Evolutionary conservation across 2,329 filamentous ascomycete species (phyloP), one percentile per base, ranked within the genome.

Genomic region (Claviceps quebecensis): DNA sequence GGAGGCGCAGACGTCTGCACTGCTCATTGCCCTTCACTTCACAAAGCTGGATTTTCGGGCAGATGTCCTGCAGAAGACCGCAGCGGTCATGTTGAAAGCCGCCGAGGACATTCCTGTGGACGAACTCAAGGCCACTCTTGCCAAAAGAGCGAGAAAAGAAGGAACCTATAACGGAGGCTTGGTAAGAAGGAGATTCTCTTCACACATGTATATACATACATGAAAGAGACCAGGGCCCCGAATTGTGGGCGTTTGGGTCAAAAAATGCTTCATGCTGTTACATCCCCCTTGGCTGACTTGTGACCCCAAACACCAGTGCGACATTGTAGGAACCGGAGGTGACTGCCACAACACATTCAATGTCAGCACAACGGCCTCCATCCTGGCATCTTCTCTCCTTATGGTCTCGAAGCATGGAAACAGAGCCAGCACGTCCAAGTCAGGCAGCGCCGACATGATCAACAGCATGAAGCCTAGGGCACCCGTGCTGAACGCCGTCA

Each of bases 341-440:
- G 93, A 98, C 71, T 84, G 86, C 19, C 90, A 97, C 75, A 88
- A 95, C 67, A 98, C 93, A 37, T 98, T 95, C 80, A 98, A 98
- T 68, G 91, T 98, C 65, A 93, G 86, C 59, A 98, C 93, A 4
- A 95, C 93, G 6, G 81, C 93, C 2, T 95, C 89, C 17, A 96
- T 98, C 63, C 74, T 98, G 47, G 88, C 87, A 46, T 94, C 89
- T 5, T 82, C 89, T 4, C 73, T 94, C 29, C 78, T 98, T 38
- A 76, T 94, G 60, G 77, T 95, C 52, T 87, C 86, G 57, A 98
- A 98, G 72, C 93, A 98, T 70, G 93, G 93, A 57, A 98, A 98
- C 73, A 84, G 86, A 58, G 90, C 93, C 43, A 93, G 89, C 51
- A 97, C 93, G 3, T 96, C 90, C 51, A 90, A 93, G 63, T 97